A percentile compares a stretch with the other conserved stretches of the same genome.
Conservation (phyloP, 345 rosid species). For the Microthlaspi erraticum region DNA sequence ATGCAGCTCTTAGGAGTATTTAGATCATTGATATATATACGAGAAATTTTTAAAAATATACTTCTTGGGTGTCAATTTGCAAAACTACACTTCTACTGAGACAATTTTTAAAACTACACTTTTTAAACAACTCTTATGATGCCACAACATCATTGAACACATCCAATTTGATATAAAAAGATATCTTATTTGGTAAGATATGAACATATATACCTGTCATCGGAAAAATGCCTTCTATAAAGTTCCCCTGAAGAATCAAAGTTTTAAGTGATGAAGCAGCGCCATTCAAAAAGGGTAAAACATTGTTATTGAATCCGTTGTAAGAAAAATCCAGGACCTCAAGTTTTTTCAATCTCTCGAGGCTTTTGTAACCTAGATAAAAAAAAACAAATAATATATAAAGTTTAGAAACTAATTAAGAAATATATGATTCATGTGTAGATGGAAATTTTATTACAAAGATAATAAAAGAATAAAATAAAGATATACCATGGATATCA, state of each 20-base stretch:
- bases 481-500: constrained; percentile 22
- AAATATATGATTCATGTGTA: too few species aligned
- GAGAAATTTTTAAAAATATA: too few species aligned
- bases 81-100: too few species aligned
- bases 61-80: too few species aligned
- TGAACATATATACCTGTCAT: constrained; percentile 16
- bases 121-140: too few species aligned
- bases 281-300: constrained; percentile 1
- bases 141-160: too few species aligned
- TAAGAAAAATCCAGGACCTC: not conserved
- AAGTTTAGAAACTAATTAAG: too few species aligned
- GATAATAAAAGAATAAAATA: not conserved
- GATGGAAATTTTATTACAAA: not conserved
- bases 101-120: not conserved
- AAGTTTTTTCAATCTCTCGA: constrained; percentile 14
- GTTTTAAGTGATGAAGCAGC: constrained; percentile 17
- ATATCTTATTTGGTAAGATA: too few species aligned
- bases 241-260: not conserved
- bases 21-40: too few species aligned
- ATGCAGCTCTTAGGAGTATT: too few species aligned
- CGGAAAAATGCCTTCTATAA: not conserved
- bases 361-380: constrained; percentile 23
- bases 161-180: too few species aligned
- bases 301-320: not conserved
- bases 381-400: too few species aligned